A percentile compares a stretch with the other conserved stretches of the same genome.
Evolutionary conservation across 768 basidiomycete genomes (phyloP).

Genomic region (Boletus eberwhitei): DNA sequence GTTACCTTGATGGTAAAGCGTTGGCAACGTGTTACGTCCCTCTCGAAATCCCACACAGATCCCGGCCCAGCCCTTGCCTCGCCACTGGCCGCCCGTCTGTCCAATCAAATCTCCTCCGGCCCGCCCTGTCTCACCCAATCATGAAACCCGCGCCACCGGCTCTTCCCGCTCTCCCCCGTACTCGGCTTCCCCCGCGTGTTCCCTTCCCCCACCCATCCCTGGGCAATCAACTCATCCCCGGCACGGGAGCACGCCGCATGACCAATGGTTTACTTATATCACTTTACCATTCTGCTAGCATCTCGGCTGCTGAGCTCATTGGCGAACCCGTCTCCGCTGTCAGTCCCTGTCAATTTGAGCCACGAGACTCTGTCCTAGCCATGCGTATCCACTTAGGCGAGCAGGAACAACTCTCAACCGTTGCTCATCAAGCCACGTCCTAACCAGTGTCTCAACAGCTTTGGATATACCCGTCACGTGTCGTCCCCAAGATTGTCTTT

Average conservation of each 20-base stretch:
- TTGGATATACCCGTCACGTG: too few relatives aligned
- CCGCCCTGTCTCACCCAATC: slow-evolving; percentile 16
- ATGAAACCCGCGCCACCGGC: slow-evolving; percentile 29
- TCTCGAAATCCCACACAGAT: slow-evolving; percentile 20
- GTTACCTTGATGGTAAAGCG: slow-evolving; percentile 21
- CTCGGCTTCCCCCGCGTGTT: slow-evolving; percentile 18
- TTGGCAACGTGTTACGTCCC: slow-evolving; percentile 23
- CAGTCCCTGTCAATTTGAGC: neutral
- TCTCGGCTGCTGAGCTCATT: neutral
- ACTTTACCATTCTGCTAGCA: too few relatives aligned
- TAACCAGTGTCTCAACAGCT: too few relatives aligned
- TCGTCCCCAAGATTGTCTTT: too few relatives aligned
- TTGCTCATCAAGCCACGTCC: too few relatives aligned
- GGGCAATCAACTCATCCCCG: slow-evolving; percentile 1
- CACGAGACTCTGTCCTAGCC: too few relatives aligned
- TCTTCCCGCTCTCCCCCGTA: slow-evolving; percentile 9
- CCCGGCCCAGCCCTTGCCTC: slow-evolving; percentile 27
- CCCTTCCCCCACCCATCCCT: slow-evolving; percentile 12
- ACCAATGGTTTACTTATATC: too few relatives aligned
- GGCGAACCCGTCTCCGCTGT: neutral
- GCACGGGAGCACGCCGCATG: too few relatives aligned
- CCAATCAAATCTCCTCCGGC: slow-evolving; percentile 7
- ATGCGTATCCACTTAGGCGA: neutral
- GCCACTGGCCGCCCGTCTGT: slow-evolving; percentile 19
- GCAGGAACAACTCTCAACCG: too few relatives aligned